These are phyloP conservation scores for Beauveria asiatica DNA, from an alignment of 2,329 filamentous ascomycete species.

Conservation along the genomic window DNA sequence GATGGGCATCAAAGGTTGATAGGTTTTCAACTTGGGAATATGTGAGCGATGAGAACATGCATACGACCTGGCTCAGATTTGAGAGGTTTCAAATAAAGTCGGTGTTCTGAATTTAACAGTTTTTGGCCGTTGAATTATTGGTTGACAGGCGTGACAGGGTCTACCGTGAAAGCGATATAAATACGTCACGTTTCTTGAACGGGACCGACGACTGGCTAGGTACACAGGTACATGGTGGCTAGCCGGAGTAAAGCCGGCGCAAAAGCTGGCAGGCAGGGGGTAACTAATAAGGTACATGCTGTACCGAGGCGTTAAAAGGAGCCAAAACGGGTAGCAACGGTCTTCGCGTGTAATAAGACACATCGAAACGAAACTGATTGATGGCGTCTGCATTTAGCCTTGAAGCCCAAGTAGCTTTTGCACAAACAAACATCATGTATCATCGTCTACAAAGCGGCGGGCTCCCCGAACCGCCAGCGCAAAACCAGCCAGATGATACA, in stretches of 20 bases:
- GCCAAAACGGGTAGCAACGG: too few relatives aligned
- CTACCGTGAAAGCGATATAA: neutral
- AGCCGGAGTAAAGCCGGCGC: slow-evolving; percentile 9
- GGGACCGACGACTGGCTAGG: neutral
- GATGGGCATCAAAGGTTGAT: too few relatives aligned
- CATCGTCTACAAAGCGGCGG: neutral
- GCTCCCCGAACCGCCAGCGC: neutral
- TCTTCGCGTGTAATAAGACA: too few relatives aligned
- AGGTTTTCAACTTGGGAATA: too few relatives aligned
- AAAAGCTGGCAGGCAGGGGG: neutral
- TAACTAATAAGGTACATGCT: neutral
- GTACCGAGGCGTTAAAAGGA: neutral
- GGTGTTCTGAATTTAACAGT: too few relatives aligned
- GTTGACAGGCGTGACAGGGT: neutral
- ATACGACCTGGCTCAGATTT: too few relatives aligned
- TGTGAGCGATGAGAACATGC: too few relatives aligned
- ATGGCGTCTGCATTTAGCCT: too few relatives aligned
- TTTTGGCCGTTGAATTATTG: neutral
- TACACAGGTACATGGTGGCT: neutral
- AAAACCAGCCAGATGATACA: neutral
- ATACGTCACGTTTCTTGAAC: neutral
- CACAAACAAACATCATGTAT: neutral
- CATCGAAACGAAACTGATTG: too few relatives aligned
- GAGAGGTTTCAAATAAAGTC: too few relatives aligned
- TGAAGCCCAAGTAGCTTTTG: too few relatives aligned